phyloP scores from a whole-genome alignment of 768 basidiomycete genomes.

The Tubosaeta sp. region DNA sequence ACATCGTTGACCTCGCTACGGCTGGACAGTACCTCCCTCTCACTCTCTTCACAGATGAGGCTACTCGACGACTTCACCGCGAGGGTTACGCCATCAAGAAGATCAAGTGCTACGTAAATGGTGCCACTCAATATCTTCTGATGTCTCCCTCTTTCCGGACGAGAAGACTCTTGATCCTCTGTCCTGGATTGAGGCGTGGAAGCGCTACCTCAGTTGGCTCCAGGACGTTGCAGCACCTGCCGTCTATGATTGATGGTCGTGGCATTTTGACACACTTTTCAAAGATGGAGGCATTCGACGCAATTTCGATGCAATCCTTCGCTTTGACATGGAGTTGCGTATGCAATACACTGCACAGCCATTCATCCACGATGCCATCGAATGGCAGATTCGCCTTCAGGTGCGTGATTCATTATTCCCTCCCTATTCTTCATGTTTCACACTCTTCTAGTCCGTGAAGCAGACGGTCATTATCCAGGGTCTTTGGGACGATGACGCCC shows the following conservation, averaged over 20 bases:
- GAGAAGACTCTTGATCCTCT: not conserved
- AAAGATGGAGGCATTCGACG: not conserved
- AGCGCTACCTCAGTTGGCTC: not conserved
- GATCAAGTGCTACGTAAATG: not conserved
- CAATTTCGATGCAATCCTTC: not conserved
- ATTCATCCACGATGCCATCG: too few relatives aligned
- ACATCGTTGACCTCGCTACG: not conserved
- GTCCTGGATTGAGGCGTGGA: not conserved
- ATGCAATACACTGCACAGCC: too few relatives aligned
- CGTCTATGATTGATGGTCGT: not conserved
- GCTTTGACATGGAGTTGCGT: not conserved
- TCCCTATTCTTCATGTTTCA: too few relatives aligned
- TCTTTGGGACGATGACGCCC: too few relatives aligned
- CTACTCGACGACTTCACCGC: not conserved
- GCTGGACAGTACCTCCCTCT: not conserved
- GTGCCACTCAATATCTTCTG: not conserved
- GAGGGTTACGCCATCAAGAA: not conserved
- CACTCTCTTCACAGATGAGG: not conserved
- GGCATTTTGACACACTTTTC: not conserved
- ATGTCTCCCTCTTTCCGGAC: not conserved
- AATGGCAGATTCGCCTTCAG: too few relatives aligned
- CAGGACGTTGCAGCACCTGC: not conserved
- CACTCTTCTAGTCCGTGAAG: too few relatives aligned
- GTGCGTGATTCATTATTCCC: too few relatives aligned
- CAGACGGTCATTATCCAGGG: too few relatives aligned